These are phyloP conservation scores for Picocystis sp. DNA, from an alignment of 163 green algal species.

Conservation along the genomic window DNA sequence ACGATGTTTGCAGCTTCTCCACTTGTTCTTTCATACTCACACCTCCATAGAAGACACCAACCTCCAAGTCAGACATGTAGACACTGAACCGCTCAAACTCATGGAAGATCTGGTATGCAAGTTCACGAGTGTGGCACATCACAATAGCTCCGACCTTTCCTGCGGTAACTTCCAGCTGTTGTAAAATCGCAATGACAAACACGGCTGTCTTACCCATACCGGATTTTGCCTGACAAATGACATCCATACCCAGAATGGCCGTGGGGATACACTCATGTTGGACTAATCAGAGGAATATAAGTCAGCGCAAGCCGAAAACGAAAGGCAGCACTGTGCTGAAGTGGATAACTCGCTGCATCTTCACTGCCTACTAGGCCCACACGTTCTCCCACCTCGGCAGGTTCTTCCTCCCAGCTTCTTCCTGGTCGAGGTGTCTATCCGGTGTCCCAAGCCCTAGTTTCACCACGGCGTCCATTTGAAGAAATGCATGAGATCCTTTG, in stretches of 20 bases:
- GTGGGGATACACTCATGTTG: conserved; percentile 98
- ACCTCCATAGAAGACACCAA: conserved; percentile 89
- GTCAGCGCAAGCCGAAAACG: too few species aligned
- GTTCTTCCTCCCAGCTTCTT: too few species aligned
- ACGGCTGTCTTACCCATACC: conserved; percentile 99
- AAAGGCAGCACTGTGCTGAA: too few species aligned
- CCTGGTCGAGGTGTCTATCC: too few species aligned
- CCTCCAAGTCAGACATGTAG: conserved; percentile 67
- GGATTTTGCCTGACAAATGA: conserved; percentile 98
- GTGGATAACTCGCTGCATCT: too few species aligned
- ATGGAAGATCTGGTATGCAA: conserved; percentile 95
- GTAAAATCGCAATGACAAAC: conserved; percentile 93
- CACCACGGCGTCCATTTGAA: too few species aligned
- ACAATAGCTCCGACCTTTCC: conserved; percentile 53
- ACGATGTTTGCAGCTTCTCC: conserved; percentile 69
- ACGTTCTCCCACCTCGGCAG: too few species aligned
- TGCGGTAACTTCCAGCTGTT: conserved; percentile 80
- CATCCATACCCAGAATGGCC: conserved; percentile 91
- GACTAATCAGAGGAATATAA: conserved; percentile 34
- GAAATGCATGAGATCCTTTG: too few species aligned
- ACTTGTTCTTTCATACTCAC: conserved; percentile 71
- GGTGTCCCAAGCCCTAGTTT: too few species aligned
- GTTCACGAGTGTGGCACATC: conserved; percentile 94
- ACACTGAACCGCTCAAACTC: conserved; percentile 92
- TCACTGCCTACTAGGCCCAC: too few species aligned